Base-by-base conservation (phyloP, 257 asterid genomes). In the Jaltomata sinuosa region DNA sequence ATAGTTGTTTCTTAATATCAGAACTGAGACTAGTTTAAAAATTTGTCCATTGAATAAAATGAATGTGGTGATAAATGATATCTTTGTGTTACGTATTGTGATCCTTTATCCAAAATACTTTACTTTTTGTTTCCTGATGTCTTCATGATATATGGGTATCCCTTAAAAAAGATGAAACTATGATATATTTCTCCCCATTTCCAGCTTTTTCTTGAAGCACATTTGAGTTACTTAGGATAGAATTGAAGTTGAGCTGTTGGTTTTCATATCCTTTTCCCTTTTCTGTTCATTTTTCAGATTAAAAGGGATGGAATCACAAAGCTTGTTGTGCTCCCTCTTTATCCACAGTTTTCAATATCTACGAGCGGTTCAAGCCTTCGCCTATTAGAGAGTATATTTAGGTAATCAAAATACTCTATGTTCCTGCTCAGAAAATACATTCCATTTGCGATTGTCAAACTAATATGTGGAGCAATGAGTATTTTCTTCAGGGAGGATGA, bases 361-460 rank as follows among this genome's bases (percentile, higher is more conserved):
- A 97, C 99, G 21, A 97, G 99, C 87, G 99, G 99, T 86, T 97
- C 99, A 52, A 95, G 98, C 89, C 98, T 95, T 88, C 97, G 99
- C 80, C 92, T 97, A 38, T 90, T 95, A 91, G 98, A 97, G 89
- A 88, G 93, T 88, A 89, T 97, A 91, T 97, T 97, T 96, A 90
- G 98, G 99, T 94, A 82, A 83, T 53, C 68, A 84, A 79, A 36
- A 11, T 52, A 22, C 67, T 49, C 21, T 34, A 8, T 85, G 34
- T 80, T 15, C 49, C 25, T 62, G 54, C 45, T 36, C 49, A 11
- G 15, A 49, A 11, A 22, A 14, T 68, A 71, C 22, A 29, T 47
- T 82, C 65, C 86, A 68, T 84, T 76, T 76, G 55, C 42, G 22
- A 76, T 47, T 27, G 81, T 15, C 42, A 77, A 68, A 55, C 68